Evolutionary conservation across 2,329 filamentous ascomycete species (phyloP).

Genomic region (Cryphonectria naterciae): DNA sequence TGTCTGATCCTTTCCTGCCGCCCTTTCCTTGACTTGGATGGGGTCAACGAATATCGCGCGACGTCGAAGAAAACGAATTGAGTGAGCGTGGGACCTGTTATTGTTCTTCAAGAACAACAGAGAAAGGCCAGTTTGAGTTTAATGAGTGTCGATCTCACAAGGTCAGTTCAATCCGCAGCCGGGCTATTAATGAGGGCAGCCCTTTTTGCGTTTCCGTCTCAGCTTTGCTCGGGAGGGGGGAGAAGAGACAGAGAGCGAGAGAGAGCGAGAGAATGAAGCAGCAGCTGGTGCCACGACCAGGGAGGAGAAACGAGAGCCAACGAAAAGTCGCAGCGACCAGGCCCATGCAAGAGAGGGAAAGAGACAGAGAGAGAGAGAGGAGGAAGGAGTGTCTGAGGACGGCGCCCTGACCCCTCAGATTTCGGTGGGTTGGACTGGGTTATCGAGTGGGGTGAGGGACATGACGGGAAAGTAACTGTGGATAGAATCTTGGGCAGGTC

Average conservation of each 20-base stretch:
- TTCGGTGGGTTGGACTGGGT: neutral
- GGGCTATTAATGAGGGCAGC: conserved; percentile 17
- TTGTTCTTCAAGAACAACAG: neutral
- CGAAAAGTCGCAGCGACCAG: neutral
- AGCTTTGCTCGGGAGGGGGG: conserved; percentile 2
- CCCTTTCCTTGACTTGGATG: neutral
- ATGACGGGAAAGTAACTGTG: conserved; percentile 1
- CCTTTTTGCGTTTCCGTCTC: conserved; percentile 19
- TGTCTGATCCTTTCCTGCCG: neutral
- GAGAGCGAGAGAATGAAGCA: neutral
- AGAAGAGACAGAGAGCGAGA: neutral
- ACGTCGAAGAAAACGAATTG: neutral
- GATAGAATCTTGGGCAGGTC: neutral
- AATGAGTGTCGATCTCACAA: conserved; percentile 14
- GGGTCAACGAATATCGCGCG: neutral
- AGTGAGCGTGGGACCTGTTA: neutral
- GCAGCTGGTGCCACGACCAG: neutral
- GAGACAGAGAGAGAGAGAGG: neutral
- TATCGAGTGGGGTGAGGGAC: neutral
- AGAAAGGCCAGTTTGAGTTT: conserved; percentile 12
- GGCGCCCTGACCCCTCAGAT: neutral
- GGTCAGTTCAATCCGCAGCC: conserved; percentile 5
- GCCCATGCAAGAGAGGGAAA: neutral
- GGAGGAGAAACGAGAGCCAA: neutral
- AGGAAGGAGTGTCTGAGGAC: conserved; percentile 10